These are phyloP conservation scores for Penicillium pancosmium DNA, from an alignment of 495 filamentous ascomycete species.

Conservation along the genomic window DNA sequence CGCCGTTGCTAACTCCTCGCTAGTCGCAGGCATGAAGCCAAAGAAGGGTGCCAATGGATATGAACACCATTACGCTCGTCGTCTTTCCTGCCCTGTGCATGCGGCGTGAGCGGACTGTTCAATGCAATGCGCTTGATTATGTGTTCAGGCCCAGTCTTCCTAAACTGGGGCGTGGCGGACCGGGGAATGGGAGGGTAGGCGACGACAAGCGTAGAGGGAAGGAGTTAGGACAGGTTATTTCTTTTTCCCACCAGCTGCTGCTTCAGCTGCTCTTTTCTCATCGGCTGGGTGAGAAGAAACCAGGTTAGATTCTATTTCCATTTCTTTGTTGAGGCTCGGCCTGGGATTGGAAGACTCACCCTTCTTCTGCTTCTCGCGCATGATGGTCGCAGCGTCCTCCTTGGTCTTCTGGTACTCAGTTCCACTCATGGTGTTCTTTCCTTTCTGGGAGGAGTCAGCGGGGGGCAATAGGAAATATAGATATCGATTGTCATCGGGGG, in stretches of 20 bases:
- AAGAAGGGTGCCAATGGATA: conserved; percentile 4
- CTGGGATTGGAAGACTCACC: conserved; percentile 52
- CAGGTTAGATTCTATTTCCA: conserved; percentile 4
- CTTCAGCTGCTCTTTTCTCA: conserved; percentile 33
- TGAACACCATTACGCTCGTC: not conserved
- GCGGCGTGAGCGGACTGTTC: not conserved
- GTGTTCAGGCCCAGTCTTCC: not conserved
- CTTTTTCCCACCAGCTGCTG: conserved; percentile 25
- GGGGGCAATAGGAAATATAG: conserved; percentile 11
- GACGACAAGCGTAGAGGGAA: not conserved
- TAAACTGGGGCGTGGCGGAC: not conserved
- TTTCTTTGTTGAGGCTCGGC: not conserved
- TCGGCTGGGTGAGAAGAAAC: conserved; percentile 27
- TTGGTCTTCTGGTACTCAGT: conserved; percentile 71
- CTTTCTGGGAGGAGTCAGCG: conserved; percentile 57
- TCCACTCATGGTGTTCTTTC: conserved; percentile 60
- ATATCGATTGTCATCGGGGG: conserved; percentile 17
- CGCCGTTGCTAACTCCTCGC: conserved; percentile 28
- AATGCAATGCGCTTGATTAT: not conserved
- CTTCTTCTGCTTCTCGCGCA: conserved; percentile 86
- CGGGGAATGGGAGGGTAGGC: not conserved
- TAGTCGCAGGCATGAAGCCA: conserved; percentile 24
- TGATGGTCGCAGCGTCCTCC: conserved; percentile 77
- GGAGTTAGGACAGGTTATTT: conserved; percentile 17
- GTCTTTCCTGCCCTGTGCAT: no score